A percentile compares a stretch with the other conserved stretches of the same genome.
Conservation (phyloP, 495 filamentous ascomycete genomes). For the Talaromyces borbonicus region DNA sequence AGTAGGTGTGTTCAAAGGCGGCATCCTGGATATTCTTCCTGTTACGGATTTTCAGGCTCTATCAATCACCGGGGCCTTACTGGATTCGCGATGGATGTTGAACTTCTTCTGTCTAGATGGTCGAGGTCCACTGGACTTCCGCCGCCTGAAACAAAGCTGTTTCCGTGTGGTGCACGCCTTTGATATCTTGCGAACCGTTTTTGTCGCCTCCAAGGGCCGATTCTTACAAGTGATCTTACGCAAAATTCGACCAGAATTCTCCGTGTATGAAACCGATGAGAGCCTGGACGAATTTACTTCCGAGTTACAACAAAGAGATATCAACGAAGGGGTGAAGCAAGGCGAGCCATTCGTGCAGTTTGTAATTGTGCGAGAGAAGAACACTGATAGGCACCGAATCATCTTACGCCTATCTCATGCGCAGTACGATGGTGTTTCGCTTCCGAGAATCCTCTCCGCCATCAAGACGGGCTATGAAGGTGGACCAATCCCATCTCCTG, state of each 20-base stretch:
- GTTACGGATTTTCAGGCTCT: constrained; percentile 56
- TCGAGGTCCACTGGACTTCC: constrained; percentile 34
- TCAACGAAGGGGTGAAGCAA: constrained; percentile 42
- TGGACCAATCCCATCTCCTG: constrained; percentile 28
- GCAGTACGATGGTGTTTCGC: constrained; percentile 64
- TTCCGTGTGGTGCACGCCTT: constrained; percentile 40
- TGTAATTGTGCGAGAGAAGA: constrained; percentile 43
- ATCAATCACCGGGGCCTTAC: constrained; percentile 49
- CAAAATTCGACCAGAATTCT: constrained; percentile 40
- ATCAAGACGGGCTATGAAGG: constrained; percentile 44
- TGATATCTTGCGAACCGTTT: constrained; percentile 63
- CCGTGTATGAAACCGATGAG: constrained; percentile 45
- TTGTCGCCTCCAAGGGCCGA: constrained; percentile 43
- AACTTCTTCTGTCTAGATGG: constrained; percentile 52
- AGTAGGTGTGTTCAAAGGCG: constrained; percentile 45
- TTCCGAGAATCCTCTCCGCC: constrained; percentile 50
- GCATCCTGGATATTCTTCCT: constrained; percentile 48
- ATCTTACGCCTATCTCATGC: constrained; percentile 61
- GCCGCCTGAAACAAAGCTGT: constrained; percentile 35
- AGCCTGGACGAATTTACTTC: constrained; percentile 39
- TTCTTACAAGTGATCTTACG: constrained; percentile 56
- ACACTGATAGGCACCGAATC: constrained; percentile 44
- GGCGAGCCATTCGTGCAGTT: constrained; percentile 57
- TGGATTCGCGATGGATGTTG: constrained; percentile 39
- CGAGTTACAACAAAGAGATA: constrained; percentile 37